Evolutionary conservation across 352 stramenopile genomes (phyloP).

Genomic region (Phytopythium vexans): DNA sequence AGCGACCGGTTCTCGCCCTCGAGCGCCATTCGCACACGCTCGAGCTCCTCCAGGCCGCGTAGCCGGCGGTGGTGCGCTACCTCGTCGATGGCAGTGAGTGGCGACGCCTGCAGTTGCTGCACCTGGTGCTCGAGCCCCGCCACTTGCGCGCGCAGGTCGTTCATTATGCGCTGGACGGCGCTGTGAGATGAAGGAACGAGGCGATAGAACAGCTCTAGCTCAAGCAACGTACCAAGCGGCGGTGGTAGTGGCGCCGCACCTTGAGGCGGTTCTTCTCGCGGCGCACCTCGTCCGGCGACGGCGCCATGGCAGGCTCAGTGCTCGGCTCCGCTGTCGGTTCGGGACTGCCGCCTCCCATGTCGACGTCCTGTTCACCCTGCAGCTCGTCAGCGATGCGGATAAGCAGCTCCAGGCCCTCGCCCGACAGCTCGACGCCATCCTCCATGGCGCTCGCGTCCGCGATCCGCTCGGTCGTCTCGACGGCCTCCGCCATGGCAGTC

Average conservation of each 20-base stretch:
- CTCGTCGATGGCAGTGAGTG: not conserved
- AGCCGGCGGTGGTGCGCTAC: not conserved
- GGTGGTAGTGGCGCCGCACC: conserved; percentile 33
- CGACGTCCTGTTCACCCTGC: not conserved
- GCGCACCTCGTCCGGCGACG: conserved; percentile 13
- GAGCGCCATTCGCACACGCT: conserved; percentile 3
- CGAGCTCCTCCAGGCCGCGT: not conserved
- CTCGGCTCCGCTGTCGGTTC: not conserved
- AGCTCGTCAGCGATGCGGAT: conserved; percentile 5
- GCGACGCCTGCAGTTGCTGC: not conserved
- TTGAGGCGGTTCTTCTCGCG: conserved; percentile 29
- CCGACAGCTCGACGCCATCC: not conserved
- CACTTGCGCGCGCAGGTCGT: conserved; percentile 2
- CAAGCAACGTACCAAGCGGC: conserved; percentile 11
- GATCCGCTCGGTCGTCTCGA: too few relatives aligned
- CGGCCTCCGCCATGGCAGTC: too few relatives aligned
- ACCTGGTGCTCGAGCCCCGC: conserved; percentile 4
- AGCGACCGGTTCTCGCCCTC: conserved; percentile 4
- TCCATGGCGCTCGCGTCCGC: too few relatives aligned
- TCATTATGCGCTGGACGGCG: conserved; percentile 3
- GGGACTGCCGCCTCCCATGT: not conserved
- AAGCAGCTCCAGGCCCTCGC: conserved; percentile 3
- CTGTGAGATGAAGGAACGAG: not conserved
- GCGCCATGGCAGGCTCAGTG: not conserved
- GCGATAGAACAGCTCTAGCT: not conserved